phyloP scores from a whole-genome alignment of 257 asterid genomes.

The Nicotiana otophora region DNA sequence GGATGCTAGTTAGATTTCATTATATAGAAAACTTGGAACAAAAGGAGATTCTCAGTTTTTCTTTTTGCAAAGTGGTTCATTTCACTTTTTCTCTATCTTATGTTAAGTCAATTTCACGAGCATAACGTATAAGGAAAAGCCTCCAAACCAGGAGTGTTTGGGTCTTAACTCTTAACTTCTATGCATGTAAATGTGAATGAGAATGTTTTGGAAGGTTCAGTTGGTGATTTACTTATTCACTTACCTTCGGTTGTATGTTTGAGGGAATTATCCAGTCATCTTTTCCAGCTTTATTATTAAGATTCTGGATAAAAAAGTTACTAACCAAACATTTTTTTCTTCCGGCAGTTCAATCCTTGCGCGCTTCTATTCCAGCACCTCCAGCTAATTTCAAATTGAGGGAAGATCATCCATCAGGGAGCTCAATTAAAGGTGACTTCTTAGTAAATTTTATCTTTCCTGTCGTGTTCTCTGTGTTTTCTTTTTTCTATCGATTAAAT shows the following conservation, averaged over 20 bases:
- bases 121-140: not conserved
- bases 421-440: conserved; percentile 12
- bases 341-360: conserved; percentile 49
- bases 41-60: not conserved
- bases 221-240: not conserved
- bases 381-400: conserved; percentile 60
- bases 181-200: not conserved
- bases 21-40: not conserved
- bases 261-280: not conserved
- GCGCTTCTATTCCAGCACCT: conserved; percentile 65
- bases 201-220: not conserved
- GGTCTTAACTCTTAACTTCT: not conserved
- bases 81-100: not conserved
- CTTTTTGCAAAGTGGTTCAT: not conserved
- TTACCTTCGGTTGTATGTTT: not conserved
- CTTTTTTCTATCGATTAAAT: not conserved
- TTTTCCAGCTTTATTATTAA: not conserved
- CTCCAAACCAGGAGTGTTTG: not conserved
- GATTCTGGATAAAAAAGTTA: not conserved
- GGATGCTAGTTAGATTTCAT: not conserved
- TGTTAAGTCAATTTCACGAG: not conserved
- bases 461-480: not conserved
- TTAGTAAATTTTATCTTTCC: not conserved
- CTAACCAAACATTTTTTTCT: not conserved
- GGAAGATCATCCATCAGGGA: conserved; percentile 51